Evolutionary conservation across 1,284 basidiomycete species (phyloP), one percentile per base, ranked within the genome.

Genomic region (Naganishia cerealis): DNA sequence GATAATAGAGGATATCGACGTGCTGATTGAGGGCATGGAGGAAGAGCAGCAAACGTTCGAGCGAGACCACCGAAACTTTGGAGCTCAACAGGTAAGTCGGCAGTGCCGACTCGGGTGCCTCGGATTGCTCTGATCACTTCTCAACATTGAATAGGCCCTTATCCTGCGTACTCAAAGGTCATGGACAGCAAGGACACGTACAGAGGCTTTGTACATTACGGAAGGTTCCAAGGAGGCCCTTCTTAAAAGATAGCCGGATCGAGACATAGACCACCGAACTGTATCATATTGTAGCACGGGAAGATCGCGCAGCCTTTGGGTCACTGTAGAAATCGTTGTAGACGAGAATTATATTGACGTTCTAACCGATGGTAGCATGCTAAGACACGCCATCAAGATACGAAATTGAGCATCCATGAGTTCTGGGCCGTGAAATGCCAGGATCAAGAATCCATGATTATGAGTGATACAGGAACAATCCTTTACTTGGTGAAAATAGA

Each of bases 11-110:
- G 93, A 96, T 80, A 83, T 96, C 75, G 91, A 94, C 77, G 78
- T 87, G 9, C 81, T 96, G 68, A 84, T 87, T 1, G 93, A 94
- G 76, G 92, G 91, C 8, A 80, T 95, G 70, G 91, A 92, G 65
- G 89, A 92, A 73, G 90, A 93, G 75, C 87, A 90, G n/a, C 91
- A 92, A 67, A 76, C 91, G 78, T 95, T 95, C 81, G 91, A 88
- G 36, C 87, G 89, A 74, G 92, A 94, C 79, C 89, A 92, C 75
- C 85, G 92, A 67, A 94, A 94, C 79, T 91, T 92, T 79, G 92
- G 91, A 57, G 92, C 92, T 68, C 93, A 96, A 78, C 91, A 94
- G 87, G 92, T 68, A 15, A 57, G 67, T 57, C 10, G 2, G 24
- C 26, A n/a, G 24, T 24, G 8, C n/a, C 61, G 9, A 7, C n/a